phyloP scores from a whole-genome alignment of 129 eudicot genomes.

The Daucus carota region DH1_v3.0 NC_030384.2:29130501-29131000 shows the following conservation, averaged over 20 bases:
- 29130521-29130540: not conserved
- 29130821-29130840: not conserved
- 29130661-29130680: not conserved
- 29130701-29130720: not conserved
- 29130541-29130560: not conserved
- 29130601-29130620: not conserved
- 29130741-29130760: not conserved
- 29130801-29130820: not conserved
- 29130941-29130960: not conserved
- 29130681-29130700: not conserved
- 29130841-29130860: not conserved
- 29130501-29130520: not conserved
- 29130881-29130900: not conserved
- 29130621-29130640: not conserved
- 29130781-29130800: not conserved
- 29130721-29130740: not conserved
- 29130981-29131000: not conserved
- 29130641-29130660: not conserved
- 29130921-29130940: not conserved
- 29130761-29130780: not conserved
- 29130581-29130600: not conserved
- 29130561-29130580: not conserved
- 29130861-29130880: not conserved
- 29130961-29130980: not conserved
- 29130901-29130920: not conserved